Percentiles rank a stretch among this genome's conserved stretches.
These are phyloP conservation scores for Cotoneaster glaucophyllus DNA, from an alignment of 306 rosid genomes.

Conservation along the genomic window DNA sequence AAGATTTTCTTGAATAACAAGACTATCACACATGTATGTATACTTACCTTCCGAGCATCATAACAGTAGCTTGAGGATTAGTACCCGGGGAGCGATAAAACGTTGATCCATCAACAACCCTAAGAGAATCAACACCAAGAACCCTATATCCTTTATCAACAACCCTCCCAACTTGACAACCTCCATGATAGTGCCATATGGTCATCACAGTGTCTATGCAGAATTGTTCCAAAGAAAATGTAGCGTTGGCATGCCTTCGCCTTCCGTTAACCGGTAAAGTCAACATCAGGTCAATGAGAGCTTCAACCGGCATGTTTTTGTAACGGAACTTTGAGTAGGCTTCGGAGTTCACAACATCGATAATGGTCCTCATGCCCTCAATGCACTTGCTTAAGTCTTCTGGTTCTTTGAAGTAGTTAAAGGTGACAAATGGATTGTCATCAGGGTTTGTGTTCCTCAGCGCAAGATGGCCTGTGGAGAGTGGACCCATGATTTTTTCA, in stretches of 20 bases:
- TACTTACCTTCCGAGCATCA: conserved; percentile 78
- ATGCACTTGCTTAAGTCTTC: conserved; percentile 56
- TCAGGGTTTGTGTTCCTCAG: conserved; percentile 48
- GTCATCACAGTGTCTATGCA: conserved; percentile 70
- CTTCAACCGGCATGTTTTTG: conserved; percentile 14
- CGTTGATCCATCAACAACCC: conserved; percentile 82
- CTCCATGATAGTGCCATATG: conserved; percentile 87
- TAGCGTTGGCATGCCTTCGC: conserved; percentile 40
- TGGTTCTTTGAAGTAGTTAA: conserved; percentile 70
- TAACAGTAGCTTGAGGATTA: conserved; percentile 78
- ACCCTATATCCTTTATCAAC: conserved; percentile 55
- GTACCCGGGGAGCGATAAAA: conserved; percentile 58
- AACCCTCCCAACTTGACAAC: conserved; percentile 58
- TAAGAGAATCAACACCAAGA: conserved; percentile 49
- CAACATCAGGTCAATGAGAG: conserved; percentile 37
- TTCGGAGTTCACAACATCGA: conserved; percentile 45
- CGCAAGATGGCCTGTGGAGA: conserved; percentile 47
- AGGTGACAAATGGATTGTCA: conserved; percentile 61
- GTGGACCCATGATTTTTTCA: conserved; percentile 61
- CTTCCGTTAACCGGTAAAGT: conserved; percentile 46
- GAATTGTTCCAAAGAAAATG: conserved; percentile 50
- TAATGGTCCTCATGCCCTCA: conserved; percentile 57
- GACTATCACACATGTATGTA: neutral
- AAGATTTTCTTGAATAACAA: neutral
- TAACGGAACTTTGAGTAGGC: conserved; percentile 55